Evolutionary conservation across 345 rosid species (phyloP), one percentile per base, ranked within the genome.

Genomic region (Brassica carinata): DNA sequence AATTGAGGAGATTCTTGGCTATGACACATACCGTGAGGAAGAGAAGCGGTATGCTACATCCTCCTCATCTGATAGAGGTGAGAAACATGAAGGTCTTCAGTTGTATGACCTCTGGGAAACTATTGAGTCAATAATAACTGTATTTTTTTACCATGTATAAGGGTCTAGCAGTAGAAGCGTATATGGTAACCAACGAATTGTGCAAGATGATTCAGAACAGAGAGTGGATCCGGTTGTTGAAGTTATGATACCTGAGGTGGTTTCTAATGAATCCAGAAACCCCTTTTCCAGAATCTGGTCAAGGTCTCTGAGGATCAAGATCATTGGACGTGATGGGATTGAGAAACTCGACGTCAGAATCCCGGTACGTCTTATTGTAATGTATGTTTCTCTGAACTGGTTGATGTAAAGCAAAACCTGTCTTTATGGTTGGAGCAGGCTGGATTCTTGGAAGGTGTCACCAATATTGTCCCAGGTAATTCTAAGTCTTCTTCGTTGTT

Each of bases 301-400:
- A 67, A 90, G 98, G 74, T 85, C 87, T 51, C 59, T 95, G 85
- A 90, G 98, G 83, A 78, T 95, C 73, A 95, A 86, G 77, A 87
- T 95, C 75, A 91, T 94, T 5, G 98, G 98, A 81, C 86, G 89
- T 45, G 94, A 95, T 81, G 97, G 96, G 59, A 78, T 85, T 64
- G 96, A 95, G 87, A 95, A 86, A 80, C 97, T 91, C 51, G 98
- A 90, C 73, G 89, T 91, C 65, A 91, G 92, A 80, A 93, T 93
- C 71, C 98, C 96, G 13, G 98, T 93, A 83, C 88, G 97, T 82
- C 58, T 59, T 40, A 36, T 23, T 23, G 26, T 23, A 48, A 45
- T 48, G 1, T 2, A 14, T 64, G 14, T 18, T 45, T 51, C 26
- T 59, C 48, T 45, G 51, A 45, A 43, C 3, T 69, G 70, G 71